These are phyloP conservation scores for Mallotus nudiflorus DNA, from an alignment of 345 rosid species.

Conservation along the genomic window DNA sequence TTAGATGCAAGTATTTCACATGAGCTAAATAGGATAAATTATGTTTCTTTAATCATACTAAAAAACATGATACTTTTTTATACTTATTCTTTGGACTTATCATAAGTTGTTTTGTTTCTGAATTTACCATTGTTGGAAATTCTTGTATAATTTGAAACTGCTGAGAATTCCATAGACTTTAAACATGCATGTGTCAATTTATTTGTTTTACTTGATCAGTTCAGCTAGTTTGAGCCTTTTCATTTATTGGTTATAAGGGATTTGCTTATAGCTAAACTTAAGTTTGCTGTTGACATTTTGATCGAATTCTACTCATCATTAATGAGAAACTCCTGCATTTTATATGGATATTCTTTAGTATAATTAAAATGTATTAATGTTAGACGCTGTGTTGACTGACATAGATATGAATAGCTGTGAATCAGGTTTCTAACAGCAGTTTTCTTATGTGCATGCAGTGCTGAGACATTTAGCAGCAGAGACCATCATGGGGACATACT, in stretches of 20 bases:
- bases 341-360: not conserved
- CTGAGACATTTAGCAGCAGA: slow-evolving; percentile 19
- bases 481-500: slow-evolving; percentile 47
- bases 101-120: too few relatives aligned
- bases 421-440: not conserved
- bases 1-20: not conserved
- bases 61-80: too few relatives aligned
- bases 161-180: not conserved
- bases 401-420: not conserved
- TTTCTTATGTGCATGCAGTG: slow-evolving; percentile 10
- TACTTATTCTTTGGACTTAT: too few relatives aligned
- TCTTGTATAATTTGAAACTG: not conserved
- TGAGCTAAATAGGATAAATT: too few relatives aligned
- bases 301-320: not conserved
- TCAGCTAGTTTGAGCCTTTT: not conserved
- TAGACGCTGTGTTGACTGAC: not conserved
- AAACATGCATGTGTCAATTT: too few relatives aligned
- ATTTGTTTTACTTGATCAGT: not conserved
- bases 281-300: not conserved
- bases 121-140: not conserved
- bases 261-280: not conserved
- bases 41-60: too few relatives aligned
- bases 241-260: not conserved
- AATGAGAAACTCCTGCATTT: not conserved
- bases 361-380: not conserved